These are phyloP conservation scores for Tephrocybe sp. DNA, from an alignment of 768 basidiomycete species.

Conservation along the genomic window DNA sequence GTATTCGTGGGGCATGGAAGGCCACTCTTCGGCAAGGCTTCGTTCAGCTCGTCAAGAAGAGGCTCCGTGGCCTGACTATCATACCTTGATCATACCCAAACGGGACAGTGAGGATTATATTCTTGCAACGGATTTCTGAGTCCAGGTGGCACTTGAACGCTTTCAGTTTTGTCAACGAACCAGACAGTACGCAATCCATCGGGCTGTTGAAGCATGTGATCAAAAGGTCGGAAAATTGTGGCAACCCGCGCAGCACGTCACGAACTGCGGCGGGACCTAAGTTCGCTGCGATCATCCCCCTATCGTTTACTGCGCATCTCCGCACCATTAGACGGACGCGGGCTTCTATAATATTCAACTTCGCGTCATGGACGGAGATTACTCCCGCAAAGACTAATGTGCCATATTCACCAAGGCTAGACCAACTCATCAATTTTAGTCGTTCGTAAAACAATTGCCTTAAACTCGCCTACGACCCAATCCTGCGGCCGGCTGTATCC, in stretches of 20 bases:
- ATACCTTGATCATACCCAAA: too few relatives aligned
- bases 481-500: slow-evolving; percentile 55
- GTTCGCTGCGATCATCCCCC: slow-evolving; percentile 63
- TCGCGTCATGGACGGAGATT: slow-evolving; percentile 54
- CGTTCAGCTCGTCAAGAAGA: slow-evolving; percentile 46
- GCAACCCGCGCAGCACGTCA: slow-evolving; percentile 30
- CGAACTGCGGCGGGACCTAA: slow-evolving; percentile 33
- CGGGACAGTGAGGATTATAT: slow-evolving; percentile 46
- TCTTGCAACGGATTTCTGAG: slow-evolving; percentile 32
- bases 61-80: slow-evolving; percentile 67
- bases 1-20: slow-evolving; percentile 48
- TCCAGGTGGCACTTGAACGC: slow-evolving; percentile 42
- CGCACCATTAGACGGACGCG: slow-evolving; percentile 56
- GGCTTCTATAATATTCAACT: slow-evolving; percentile 51
- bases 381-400: slow-evolving; percentile 65
- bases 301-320: slow-evolving; percentile 40
- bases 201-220: slow-evolving; percentile 65
- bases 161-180: slow-evolving; percentile 42
- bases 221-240: slow-evolving; percentile 34
- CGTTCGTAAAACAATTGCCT: background rate
- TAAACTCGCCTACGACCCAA: slow-evolving; percentile 66
- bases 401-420: slow-evolving; percentile 73
- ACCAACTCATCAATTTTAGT: slow-evolving; percentile 3
- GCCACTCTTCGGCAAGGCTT: slow-evolving; percentile 34
- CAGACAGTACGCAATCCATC: slow-evolving; percentile 57